These are phyloP conservation scores for Flaveria trinervia DNA, from an alignment of 129 eudicot genomes.

Conservation along the genomic window DNA sequence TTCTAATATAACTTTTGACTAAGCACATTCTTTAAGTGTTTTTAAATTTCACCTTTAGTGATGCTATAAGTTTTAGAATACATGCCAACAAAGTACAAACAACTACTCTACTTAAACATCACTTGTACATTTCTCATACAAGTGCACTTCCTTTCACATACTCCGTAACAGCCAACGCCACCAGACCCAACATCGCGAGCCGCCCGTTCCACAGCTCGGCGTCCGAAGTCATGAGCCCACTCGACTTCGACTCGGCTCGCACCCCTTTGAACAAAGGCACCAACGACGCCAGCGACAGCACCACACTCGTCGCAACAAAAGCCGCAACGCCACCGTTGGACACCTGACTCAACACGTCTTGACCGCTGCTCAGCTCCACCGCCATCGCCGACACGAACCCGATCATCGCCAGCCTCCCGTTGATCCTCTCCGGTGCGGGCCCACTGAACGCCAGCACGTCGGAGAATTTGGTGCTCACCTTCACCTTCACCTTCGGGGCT, in stretches of 20 bases:
- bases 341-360: slow-evolving; percentile 59
- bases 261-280: slow-evolving; percentile 77
- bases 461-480: slow-evolving; percentile 52
- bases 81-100: too few species aligned
- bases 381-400: slow-evolving; percentile 80
- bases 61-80: too few species aligned
- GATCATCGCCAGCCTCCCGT: slow-evolving; percentile 86
- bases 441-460: slow-evolving; percentile 83
- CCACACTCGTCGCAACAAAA: slow-evolving; percentile 59
- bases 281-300: slow-evolving; percentile 67
- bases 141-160: slow-evolving; percentile 66
- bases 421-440: slow-evolving; percentile 86
- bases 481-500: slow-evolving; percentile 52
- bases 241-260: slow-evolving; percentile 57
- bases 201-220: slow-evolving; percentile 92
- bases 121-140: slow-evolving; percentile 25
- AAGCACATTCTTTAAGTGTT: too few species aligned
- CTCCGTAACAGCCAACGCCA: slow-evolving; percentile 83
- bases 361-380: slow-evolving; percentile 58
- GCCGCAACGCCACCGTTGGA: slow-evolving; percentile 64
- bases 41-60: too few species aligned
- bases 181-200: slow-evolving; percentile 78
- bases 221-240: slow-evolving; percentile 67
- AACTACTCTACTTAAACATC: too few species aligned
- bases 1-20: too few species aligned